Percentiles rank a stretch among this genome's conserved stretches.
Evolutionary conservation across 371 early-diverging fungal genomes (phyloP).

Genomic region (Parasitella parasitica): DNA sequence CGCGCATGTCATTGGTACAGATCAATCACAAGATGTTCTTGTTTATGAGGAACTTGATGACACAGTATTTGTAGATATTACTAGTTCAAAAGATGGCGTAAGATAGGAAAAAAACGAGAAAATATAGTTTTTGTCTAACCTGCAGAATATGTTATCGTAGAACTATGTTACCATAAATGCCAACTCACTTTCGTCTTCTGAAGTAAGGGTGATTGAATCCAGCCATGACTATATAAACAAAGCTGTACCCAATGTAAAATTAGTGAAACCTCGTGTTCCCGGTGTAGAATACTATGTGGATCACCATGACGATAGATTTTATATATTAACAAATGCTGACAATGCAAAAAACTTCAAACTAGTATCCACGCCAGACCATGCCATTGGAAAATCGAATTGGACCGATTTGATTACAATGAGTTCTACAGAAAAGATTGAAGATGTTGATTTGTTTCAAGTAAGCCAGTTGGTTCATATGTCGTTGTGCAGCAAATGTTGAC

Average conservation of each 20-base stretch:
- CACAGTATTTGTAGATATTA: conserved; percentile 78
- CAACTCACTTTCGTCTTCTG: conserved; percentile 75
- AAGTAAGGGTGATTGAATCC: conserved; percentile 63
- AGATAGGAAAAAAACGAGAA: not conserved
- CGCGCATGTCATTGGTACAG: conserved; percentile 58
- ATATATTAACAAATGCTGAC: conserved; percentile 74
- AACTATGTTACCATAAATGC: conserved; percentile 73
- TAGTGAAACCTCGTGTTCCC: conserved; percentile 59
- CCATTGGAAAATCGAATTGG: conserved; percentile 53
- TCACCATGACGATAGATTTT: conserved; percentile 71
- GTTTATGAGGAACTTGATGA: conserved; percentile 70
- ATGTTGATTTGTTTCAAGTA: conserved; percentile 80
- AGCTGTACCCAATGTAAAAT: conserved; percentile 28
- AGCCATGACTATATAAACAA: conserved; percentile 41
- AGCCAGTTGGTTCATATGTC: not conserved
- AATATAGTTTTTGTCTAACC: too few species aligned
- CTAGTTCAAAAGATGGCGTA: conserved; percentile 76
- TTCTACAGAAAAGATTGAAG: conserved; percentile 73
- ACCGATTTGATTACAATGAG: conserved; percentile 59
- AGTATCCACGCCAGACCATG: conserved; percentile 46
- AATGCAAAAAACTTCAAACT: conserved; percentile 64
- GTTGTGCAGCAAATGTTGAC: not conserved
- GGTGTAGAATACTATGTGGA: conserved; percentile 81
- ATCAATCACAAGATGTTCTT: conserved; percentile 56
- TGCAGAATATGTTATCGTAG: conserved; percentile 24